Conservation (phyloP, 2,329 filamentous ascomycete genomes). For the Cladosporium sp. region DNA sequence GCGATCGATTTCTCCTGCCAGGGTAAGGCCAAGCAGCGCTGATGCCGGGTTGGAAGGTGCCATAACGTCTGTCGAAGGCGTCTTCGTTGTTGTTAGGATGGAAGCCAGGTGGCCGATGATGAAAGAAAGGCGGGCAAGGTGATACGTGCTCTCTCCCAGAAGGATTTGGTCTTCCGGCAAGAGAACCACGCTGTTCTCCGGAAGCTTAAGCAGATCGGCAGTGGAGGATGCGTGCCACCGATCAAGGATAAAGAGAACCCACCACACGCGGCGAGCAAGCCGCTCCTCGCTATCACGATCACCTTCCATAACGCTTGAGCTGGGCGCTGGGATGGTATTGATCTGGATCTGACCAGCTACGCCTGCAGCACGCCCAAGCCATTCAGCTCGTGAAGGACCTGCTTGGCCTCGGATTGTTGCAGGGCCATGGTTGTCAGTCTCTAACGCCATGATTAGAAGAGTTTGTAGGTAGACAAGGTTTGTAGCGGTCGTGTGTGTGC, state of each 20-base stretch:
- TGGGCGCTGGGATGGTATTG: constrained; percentile 41
- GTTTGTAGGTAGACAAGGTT: constrained; percentile 58
- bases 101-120: constrained; percentile 52
- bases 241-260: constrained; percentile 64
- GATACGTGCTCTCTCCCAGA: constrained; percentile 58
- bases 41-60: constrained; percentile 36
- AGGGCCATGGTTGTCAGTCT: constrained; percentile 54
- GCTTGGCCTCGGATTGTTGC: constrained; percentile 40
- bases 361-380: constrained; percentile 60
- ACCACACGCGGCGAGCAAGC: constrained; percentile 62
- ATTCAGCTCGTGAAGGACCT: constrained; percentile 45
- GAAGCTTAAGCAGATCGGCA: constrained; percentile 56
- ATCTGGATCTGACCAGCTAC: constrained; percentile 61
- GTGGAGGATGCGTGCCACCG: constrained; percentile 67
- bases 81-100: constrained; percentile 41
- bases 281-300: constrained; percentile 57
- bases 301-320: constrained; percentile 37
- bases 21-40: constrained; percentile 43
- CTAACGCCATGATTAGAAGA: constrained; percentile 59
- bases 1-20: constrained; percentile 56
- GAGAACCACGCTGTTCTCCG: constrained; percentile 55
- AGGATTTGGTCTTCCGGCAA: constrained; percentile 53
- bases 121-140: constrained; percentile 57
- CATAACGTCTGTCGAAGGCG: constrained; percentile 40
- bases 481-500: constrained; percentile 35